A percentile compares a stretch with the other conserved stretches of the same genome.
phyloP scores from a whole-genome alignment of 2,329 filamentous ascomycete genomes.

The Shiraia sp. region DNA sequence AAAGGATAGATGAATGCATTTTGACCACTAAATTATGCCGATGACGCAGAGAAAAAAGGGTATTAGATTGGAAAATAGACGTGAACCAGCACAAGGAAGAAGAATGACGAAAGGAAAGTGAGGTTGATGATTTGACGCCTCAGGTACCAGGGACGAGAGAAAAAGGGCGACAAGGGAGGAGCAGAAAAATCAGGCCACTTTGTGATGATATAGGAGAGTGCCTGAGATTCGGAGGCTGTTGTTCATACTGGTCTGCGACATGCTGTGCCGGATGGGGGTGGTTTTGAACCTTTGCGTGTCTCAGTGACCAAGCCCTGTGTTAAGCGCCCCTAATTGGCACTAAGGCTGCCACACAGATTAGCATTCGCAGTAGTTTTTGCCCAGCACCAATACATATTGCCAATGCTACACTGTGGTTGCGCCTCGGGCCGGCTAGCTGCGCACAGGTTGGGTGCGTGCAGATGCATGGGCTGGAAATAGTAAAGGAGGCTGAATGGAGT shows the following conservation, averaged over 20 bases:
- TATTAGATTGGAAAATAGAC: conserved; percentile 19
- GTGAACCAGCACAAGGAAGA: conserved; percentile 39
- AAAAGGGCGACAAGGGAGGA: conserved; percentile 21
- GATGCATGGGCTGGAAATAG: no score
- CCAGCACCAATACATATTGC: neutral
- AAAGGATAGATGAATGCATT: conserved; percentile 33
- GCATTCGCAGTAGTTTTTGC: neutral
- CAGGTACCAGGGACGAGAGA: conserved; percentile 24
- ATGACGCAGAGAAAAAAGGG: conserved; percentile 7
- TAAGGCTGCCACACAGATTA: neutral
- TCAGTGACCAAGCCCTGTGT: conserved; percentile 25
- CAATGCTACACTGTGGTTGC: neutral
- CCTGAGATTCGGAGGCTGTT: conserved; percentile 18
- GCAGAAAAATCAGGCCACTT: conserved; percentile 37
- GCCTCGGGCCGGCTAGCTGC: no score
- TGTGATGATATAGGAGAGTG: conserved; percentile 33
- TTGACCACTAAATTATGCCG: conserved; percentile 4
- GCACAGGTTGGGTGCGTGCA: no score
- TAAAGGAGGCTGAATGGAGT: no score
- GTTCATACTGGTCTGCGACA: conserved; percentile 36
- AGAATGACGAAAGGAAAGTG: conserved; percentile 18
- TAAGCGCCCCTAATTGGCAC: conserved; percentile 27
- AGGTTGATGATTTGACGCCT: conserved; percentile 14
- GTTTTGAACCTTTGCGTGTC: conserved; percentile 31
- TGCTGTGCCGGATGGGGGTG: conserved; percentile 28